Evolutionary conservation across 805 yeast genomes (phyloP), one percentile per base, ranked within the genome.

Genomic region (Brettanomyces anomalus): DNA sequence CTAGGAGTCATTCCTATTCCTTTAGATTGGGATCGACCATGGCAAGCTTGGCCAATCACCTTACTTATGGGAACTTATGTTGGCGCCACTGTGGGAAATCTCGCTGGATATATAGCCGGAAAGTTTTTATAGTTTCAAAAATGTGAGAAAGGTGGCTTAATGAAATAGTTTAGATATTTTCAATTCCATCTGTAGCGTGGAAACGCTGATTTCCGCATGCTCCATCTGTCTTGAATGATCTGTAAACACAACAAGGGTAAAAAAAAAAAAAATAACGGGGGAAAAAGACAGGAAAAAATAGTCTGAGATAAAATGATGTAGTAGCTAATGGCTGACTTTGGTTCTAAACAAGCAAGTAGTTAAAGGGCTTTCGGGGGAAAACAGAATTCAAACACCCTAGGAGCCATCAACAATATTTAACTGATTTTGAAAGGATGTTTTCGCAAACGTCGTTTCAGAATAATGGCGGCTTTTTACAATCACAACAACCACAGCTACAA

Each of bases 31-130:
- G 98, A 90, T 59, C 72, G 97, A 53, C 85, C 83, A 20, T 90
- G 98, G 98, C 98, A 90, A 62, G 73, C 70, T 42, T 90, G 96
- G 94, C 98, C 98, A 5, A 76, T 87, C 42, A 90, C 97, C 0
- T 70, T 90, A 36, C 67, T 90, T 13, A 70, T 75, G 7, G 97
- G 97, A 2, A 79, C 79, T 0, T 86, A 85, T 53, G 28, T 68
- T 0, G 97, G 96, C n/a, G 74, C 80, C 3, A 67, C 77, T 24
- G 51, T 74, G 3, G 96, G 95, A 21, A 46, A 54, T 16, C 7
- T 55, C 17, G 26, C 51, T 4, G 51, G 58, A 20, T 56, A 51
- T 39, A 10, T 52, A 7, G 42, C 31, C 17, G 37, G 21, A 14
- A 35, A 16, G 37, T 20, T 35, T 13, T 18, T 18, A 7, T 24